These are phyloP conservation scores for Uromyces viciae-fabae DNA, from an alignment of 1,284 basidiomycete species.

Conservation along the genomic window DNA sequence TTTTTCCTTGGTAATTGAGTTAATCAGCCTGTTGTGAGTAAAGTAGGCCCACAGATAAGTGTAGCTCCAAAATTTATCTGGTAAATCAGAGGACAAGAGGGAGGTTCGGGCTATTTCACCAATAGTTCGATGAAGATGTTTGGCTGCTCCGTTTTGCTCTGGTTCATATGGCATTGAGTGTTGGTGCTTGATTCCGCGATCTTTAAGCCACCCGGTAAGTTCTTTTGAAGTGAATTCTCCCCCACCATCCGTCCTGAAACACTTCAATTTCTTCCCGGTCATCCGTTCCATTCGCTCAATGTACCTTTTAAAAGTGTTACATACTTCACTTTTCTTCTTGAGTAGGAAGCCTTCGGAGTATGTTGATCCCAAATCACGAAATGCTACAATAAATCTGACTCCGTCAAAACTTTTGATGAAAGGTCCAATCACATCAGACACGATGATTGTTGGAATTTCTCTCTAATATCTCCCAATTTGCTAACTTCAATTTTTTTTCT, in stretches of 20 bases:
- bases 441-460: too few relatives aligned
- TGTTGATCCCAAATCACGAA: conserved; percentile 12
- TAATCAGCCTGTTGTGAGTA: conserved; percentile 20
- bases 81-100: neutral
- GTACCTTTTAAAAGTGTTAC: neutral
- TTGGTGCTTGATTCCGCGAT: conserved; percentile 24
- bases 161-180: conserved; percentile 13
- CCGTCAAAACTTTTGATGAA: conserved; percentile 6
- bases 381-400: neutral
- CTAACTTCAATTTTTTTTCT: too few relatives aligned
- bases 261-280: neutral
- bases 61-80: conserved; percentile 16
- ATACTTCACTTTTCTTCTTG: conserved; percentile 9
- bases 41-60: conserved; percentile 12
- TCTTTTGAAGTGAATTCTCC: conserved; percentile 18
- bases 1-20: conserved; percentile 11
- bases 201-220: neutral
- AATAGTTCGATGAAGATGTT: conserved; percentile 19
- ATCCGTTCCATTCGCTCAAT: conserved; percentile 10
- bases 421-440: conserved; percentile 22
- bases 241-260: conserved; percentile 16
- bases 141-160: conserved; percentile 29
- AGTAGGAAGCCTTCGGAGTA: conserved; percentile 10
- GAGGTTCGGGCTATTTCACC: conserved; percentile 5
- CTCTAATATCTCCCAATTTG: too few relatives aligned